A percentile compares a stretch with the other conserved stretches of the same genome.
Conservation (phyloP, 2,329 filamentous ascomycete genomes). For the Ophiostoma populinum region DNA sequence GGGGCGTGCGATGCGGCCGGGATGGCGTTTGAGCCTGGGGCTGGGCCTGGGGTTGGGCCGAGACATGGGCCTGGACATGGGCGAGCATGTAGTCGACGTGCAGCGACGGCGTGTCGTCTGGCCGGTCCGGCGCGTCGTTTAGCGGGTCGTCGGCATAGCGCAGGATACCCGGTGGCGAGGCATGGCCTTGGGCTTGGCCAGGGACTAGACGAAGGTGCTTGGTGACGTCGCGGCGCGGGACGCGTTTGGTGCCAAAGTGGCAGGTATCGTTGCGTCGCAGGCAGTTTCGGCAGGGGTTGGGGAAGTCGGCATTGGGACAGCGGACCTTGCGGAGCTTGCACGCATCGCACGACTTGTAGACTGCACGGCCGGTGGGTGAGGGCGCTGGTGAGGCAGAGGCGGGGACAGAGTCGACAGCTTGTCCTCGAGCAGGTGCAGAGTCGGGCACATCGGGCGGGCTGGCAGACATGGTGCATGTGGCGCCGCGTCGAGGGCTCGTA, state of each 20-base stretch:
- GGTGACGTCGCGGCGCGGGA: conserved; percentile 7
- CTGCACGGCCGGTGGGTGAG: not conserved
- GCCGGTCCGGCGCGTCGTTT: not conserved
- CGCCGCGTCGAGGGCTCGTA: too few relatives aligned
- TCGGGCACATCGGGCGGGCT: too few relatives aligned
- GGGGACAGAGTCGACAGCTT: too few relatives aligned
- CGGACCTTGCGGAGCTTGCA: conserved; percentile 25
- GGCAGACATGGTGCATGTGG: too few relatives aligned
- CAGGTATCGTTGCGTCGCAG: conserved; percentile 9
- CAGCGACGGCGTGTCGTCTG: conserved; percentile 11
- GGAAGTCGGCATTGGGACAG: conserved; percentile 17
- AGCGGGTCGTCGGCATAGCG: conserved; percentile 2
- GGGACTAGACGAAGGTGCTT: conserved; percentile 1
- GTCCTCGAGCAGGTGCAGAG: too few relatives aligned
- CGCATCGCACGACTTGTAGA: conserved; percentile 20
- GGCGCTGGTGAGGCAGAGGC: not conserved
- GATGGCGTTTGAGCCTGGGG: not conserved
- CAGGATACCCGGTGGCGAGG: not conserved
- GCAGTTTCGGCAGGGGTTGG: conserved; percentile 7
- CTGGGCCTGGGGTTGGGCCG: conserved; percentile 8
- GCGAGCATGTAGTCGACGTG: conserved; percentile 16
- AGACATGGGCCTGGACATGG: conserved; percentile 4
- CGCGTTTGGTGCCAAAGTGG: conserved; percentile 8
- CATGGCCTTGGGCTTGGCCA: not conserved
- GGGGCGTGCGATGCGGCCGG: conserved; percentile 10